Percentiles rank a stretch among this genome's conserved stretches.
These are phyloP conservation scores for Gastrolobium villosum DNA, from an alignment of 306 rosid genomes.

Conservation along the genomic window DNA sequence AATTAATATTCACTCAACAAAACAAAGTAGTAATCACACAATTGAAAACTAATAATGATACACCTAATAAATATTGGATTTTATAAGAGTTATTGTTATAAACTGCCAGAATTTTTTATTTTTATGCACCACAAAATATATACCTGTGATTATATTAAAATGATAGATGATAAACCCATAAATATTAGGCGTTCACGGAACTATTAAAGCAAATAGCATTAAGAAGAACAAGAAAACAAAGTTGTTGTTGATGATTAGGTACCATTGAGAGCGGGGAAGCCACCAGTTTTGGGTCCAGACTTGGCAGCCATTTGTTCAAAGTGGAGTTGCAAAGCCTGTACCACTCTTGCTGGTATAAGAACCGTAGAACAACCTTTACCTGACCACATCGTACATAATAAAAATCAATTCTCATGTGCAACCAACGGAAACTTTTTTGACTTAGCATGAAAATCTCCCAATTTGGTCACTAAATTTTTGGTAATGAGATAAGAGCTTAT, in stretches of 20 bases:
- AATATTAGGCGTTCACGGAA: neutral
- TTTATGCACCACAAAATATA: too few relatives aligned
- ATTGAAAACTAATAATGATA: neutral
- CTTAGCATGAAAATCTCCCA: neutral
- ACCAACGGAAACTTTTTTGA: neutral
- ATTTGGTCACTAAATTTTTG: constrained; percentile 18
- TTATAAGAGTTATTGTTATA: too few relatives aligned
- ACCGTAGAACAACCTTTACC: constrained; percentile 74
- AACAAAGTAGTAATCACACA: neutral
- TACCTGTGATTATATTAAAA: too few relatives aligned
- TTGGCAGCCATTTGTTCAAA: constrained; percentile 72
- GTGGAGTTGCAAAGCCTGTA: constrained; percentile 88
- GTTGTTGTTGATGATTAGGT: constrained; percentile 6
- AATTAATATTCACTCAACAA: neutral
- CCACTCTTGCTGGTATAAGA: constrained; percentile 88
- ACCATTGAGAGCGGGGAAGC: constrained; percentile 63
- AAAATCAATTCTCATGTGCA: constrained; percentile 2
- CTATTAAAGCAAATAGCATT: neutral
- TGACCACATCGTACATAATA: constrained; percentile 19
- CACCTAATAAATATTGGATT: too few relatives aligned
- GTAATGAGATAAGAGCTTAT: too few relatives aligned
- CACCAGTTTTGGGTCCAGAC: constrained; percentile 58
- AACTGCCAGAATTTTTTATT: too few relatives aligned
- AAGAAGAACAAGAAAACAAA: neutral
- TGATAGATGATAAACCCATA: too few relatives aligned